These are phyloP conservation scores for Camellia granthamiana DNA, from an alignment of 148 eudicot genomes.

Conservation along the genomic window DNA sequence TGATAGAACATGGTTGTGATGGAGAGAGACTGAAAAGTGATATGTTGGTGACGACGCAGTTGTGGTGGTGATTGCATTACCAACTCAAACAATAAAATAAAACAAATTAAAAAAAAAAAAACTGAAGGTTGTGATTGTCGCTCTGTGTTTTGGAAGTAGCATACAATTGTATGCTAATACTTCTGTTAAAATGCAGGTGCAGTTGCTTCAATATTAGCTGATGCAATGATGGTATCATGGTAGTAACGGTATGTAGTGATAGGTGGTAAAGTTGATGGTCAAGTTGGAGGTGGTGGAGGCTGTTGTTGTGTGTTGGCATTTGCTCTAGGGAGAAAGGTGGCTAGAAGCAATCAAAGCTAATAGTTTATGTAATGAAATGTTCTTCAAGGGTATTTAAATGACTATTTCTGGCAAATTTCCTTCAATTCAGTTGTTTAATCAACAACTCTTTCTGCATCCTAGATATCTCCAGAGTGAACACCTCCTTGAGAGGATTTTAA, in stretches of 20 bases:
- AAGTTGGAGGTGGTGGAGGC: background rate
- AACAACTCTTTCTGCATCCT: background rate
- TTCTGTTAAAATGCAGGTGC: background rate
- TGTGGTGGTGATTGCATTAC: background rate
- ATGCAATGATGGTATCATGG: background rate
- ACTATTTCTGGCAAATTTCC: background rate
- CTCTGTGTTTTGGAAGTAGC: background rate
- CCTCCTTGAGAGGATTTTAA: background rate
- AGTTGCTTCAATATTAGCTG: background rate
- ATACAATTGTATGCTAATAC: background rate
- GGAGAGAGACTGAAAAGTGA: background rate
- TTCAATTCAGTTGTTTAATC: background rate
- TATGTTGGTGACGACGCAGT: background rate
- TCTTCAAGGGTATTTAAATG: background rate
- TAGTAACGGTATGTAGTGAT: background rate
- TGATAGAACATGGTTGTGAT: background rate
- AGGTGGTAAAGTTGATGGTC: background rate
- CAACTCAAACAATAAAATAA: background rate
- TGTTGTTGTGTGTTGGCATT: background rate
- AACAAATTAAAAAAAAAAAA: background rate
- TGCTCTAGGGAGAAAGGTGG: constrained; percentile 1
- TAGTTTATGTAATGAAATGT: background rate
- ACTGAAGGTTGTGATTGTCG: background rate
- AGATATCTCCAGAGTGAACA: too few species aligned
- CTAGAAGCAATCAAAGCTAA: background rate